A percentile compares a stretch with the other conserved stretches of the same genome.
Conservation (phyloP, 2,329 filamentous ascomycete genomes). For the Nothomitra cinnamomea region DNA sequence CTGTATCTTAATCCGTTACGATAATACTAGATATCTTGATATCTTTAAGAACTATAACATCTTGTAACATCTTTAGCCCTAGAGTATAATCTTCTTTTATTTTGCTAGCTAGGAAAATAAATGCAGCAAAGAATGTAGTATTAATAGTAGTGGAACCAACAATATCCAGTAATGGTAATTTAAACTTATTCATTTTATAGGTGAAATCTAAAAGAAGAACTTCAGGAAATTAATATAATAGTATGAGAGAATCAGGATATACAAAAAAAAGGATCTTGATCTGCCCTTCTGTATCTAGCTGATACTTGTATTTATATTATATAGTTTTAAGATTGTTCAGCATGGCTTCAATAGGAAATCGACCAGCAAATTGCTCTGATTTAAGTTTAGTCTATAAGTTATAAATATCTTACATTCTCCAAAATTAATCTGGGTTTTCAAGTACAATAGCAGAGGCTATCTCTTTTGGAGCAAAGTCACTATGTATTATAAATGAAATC, state of each 20-base stretch:
- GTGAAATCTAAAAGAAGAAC: no score
- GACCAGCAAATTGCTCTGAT: no score
- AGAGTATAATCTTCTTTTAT: no score
- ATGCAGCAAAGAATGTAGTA: no score
- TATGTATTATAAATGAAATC: neutral
- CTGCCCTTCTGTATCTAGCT: neutral
- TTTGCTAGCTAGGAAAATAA: no score
- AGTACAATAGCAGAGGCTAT: neutral
- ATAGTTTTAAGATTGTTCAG: neutral
- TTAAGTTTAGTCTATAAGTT: no score
- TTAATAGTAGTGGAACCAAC: no score
- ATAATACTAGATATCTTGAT: neutral
- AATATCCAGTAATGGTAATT: no score
- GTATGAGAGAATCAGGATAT: neutral
- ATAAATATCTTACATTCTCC: no score
- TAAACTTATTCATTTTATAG: slow-evolving; percentile 2
- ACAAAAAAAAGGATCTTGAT: no score
- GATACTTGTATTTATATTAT: neutral
- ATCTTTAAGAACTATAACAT: neutral
- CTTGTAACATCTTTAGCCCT: no score
- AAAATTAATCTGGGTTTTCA: neutral
- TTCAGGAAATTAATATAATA: neutral
- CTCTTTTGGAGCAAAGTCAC: neutral
- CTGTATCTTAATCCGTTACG: slow-evolving; percentile 2
- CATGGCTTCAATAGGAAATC: no score